Evolutionary conservation across 768 basidiomycete species (phyloP), one percentile per base, ranked within the genome.

Genomic region (Serendipita indica): DNA sequence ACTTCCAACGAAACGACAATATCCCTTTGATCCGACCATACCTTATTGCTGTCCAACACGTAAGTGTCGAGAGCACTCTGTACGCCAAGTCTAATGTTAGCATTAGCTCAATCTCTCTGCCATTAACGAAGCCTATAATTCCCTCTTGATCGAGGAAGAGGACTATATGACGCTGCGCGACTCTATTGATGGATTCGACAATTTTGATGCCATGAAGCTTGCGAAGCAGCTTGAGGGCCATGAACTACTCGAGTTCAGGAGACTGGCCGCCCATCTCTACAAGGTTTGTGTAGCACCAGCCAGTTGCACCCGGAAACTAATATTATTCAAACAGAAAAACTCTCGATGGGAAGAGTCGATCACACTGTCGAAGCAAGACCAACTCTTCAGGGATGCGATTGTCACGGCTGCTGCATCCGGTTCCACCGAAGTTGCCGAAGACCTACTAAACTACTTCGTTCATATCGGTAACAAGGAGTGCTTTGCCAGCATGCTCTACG

Each of bases 391-490:
- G 69, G 96, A 99, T 67, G 87, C 93, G 3, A 90, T 98, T 75
- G 68, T 91, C 67, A 98, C 94, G 0, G 89, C 92, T 14, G 85
- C 93, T 0, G 73, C 77, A n/a, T 96, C 92, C 1, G 75, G 66
- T 32, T 83, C 81, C n/a, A 85, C 79, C 2, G 89, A 96, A 59
- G 86, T 98, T 32, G 88, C 92, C 3, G 94, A 99, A 70, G 96
- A 98, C 56, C 77, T 98, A 16, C 75, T 98, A 25, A 84, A 85
- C 3, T 98, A 98, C 75, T 99, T 98, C 68, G 92, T 96, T 60
- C 89, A 91, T 71, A 97, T 99, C 63, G 96, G 96, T 33, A 94
- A 94, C 78, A 93, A 92, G 73, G 96, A 99, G 68, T 94, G 91
- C 71, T 99, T 94, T 70, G 86, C 90, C 0, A 89, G 86, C 1